Base-by-base conservation (phyloP, 345 rosid genomes). In the Lumnitzera racemosa region DNA sequence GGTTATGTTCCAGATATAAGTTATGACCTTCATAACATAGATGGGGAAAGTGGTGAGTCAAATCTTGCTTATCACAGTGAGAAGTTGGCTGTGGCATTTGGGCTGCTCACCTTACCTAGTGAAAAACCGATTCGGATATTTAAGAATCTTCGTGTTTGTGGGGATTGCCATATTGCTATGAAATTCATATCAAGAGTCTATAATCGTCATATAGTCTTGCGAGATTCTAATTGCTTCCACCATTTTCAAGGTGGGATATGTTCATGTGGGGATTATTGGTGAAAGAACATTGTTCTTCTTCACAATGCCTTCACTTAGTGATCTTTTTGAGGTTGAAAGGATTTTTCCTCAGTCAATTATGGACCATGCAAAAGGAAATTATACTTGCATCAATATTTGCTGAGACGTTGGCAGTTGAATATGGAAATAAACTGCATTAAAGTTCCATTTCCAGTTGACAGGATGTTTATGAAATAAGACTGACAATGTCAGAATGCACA, bases 211-310 rank as follows among this genome's bases (percentile, higher is more conserved):
- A 79, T 94, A 50, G 73, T 88, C 64, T 73, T 94, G 73, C 78
- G 96, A 73, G 97, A 90, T 74, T 87, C 97, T 6, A 90, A 94
- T 63, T 83, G 96, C 47, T 94, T 90, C 74, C 99, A 90, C 74
- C 99, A 90, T 67, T 94, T 90, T 67, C 75, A 56, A 63, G 78
- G 78, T 63, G 98, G 91, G 73, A 81, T 57, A 49, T 92, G 97
- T 66, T 87, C 96, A n/a, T 92, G 98, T 50, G 87, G 85, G 61
- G 96, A 90, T 72, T 94, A 86, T 70, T 88, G 99, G 99, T 90
- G 74, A 71, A 65, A 56, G 9, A 36, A 9, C 43, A 36, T 36
- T 36, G 10, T 36, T 36, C 43, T 36, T 36, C 11, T 36, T 36
- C 43, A 36, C 43, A 36, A 36, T 36, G 5, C 43, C 11, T 36